Percentiles rank a stretch among this genome's conserved stretches.
Conservation (phyloP, 306 rosid species). For the Myrica gale region DNA sequence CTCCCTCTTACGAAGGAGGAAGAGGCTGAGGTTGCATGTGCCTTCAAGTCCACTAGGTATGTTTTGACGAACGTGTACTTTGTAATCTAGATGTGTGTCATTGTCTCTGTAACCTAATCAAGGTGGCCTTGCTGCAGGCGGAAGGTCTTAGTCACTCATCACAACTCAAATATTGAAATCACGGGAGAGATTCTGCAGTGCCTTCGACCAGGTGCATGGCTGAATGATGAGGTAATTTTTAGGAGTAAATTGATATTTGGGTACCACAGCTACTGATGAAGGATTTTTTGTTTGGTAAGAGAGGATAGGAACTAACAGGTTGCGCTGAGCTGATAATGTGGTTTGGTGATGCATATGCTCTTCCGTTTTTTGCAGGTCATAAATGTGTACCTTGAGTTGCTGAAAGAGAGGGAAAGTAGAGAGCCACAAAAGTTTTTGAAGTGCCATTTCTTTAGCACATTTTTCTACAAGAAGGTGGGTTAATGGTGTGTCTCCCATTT, state of each 20-base stretch:
- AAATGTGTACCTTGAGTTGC: slow-evolving; percentile 85
- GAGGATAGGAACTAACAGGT: not conserved
- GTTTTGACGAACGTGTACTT: slow-evolving; percentile 20
- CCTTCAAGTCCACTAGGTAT: slow-evolving; percentile 62
- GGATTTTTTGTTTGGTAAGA: not conserved
- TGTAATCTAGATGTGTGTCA: slow-evolving; percentile 21
- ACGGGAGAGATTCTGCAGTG: slow-evolving; percentile 68
- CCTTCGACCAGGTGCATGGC: slow-evolving; percentile 74
- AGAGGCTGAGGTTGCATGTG: slow-evolving; percentile 43
- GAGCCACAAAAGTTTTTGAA: slow-evolving; percentile 74
- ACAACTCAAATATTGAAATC: slow-evolving; percentile 70
- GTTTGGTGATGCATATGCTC: slow-evolving; percentile 19
- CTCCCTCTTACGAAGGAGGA: slow-evolving; percentile 64
- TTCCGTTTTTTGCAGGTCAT: slow-evolving; percentile 63
- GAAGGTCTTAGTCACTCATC: slow-evolving; percentile 67
- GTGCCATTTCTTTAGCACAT: slow-evolving; percentile 92
- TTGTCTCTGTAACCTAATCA: slow-evolving; percentile 23
- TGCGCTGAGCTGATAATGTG: slow-evolving; percentile 12
- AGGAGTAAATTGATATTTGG: slow-evolving; percentile 11
- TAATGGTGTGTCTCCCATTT: slow-evolving; percentile 14
- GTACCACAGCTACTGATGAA: not conserved
- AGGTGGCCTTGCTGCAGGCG: slow-evolving; percentile 44
- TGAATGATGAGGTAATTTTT: slow-evolving; percentile 85
- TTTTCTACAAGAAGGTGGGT: slow-evolving; percentile 88
- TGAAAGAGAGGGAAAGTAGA: slow-evolving; percentile 92